These are phyloP conservation scores for Pelomyxa schiedti DNA, from an alignment of 78 protist genomes.

Conservation along the genomic window DNA sequence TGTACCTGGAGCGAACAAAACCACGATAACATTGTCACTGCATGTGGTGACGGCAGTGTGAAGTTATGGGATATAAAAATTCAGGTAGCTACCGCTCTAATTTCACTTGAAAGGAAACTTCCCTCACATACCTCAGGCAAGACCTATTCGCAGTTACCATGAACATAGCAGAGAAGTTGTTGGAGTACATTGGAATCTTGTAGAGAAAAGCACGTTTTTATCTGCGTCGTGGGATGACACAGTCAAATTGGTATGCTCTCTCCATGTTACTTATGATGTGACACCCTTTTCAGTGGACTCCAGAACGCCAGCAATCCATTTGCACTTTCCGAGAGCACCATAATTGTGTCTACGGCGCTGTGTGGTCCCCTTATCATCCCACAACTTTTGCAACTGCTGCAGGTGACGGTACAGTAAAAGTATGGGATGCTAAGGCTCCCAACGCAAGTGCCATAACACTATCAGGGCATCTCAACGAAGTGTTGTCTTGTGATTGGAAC, in stretches of 20 bases:
- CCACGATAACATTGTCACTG: neutral
- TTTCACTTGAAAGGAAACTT: neutral
- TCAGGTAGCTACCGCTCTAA: neutral
- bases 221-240: neutral
- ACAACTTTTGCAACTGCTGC: conserved; percentile 11
- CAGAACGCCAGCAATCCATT: neutral
- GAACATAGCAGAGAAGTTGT: neutral
- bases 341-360: conserved; percentile 13
- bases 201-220: neutral
- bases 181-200: neutral
- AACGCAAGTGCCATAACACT: neutral
- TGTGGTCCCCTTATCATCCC: conserved; percentile 3
- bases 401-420: conserved; percentile 16
- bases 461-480: conserved; percentile 10
- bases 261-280: neutral
- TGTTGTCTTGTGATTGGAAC: conserved; percentile 32
- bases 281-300: neutral
- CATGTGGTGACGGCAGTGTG: neutral
- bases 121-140: neutral
- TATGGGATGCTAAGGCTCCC: conserved; percentile 18
- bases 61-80: neutral
- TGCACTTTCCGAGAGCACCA: conserved; percentile 17
- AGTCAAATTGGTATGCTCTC: neutral
- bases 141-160: neutral
- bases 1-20: neutral